Evolutionary conservation across 768 basidiomycete species (phyloP), one percentile per base, ranked within the genome.

Genomic region (Agaricus sinodeliciosus): DNA sequence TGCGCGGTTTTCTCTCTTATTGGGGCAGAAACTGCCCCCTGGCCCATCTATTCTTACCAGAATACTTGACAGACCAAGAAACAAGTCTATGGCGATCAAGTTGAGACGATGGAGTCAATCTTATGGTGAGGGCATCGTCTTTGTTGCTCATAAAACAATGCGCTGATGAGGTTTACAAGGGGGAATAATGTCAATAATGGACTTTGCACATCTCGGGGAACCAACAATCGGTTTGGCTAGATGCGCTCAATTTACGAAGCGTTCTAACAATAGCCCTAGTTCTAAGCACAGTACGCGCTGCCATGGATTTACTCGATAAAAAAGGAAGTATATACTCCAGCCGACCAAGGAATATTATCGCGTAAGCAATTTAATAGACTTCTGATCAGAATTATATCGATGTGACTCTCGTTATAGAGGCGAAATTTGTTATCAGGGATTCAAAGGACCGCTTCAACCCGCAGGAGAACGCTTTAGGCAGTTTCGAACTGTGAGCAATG

Each of bases 291-390:
- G 50, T 59, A 4, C 58, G 66, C 43, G 62, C 60, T 13, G 67
- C 67, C 0, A 60, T 58, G 0, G 67, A 70, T 39, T 57, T 70
- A 7, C 49, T 70, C 3, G 67, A 69, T 12, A 69, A 65, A 56
- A 56, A 60, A 41, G 63, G 65, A 7, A 56, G 60, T 9, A 63
- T 67, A 15, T 70, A 67, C 51, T 70, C 69, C 0, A 65, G 67
- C 31, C 60, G 69, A 12, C 69, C 69, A 0, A 58, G 66, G 8
- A 64, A 57, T 37, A 65, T 68, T 16, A 54, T 68, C 37, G 67
- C 64, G 11, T 59, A 61, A 11, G 67, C 9, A 5, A 27, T 27
- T 9, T 27, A 65, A 49, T 63, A 66, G 4, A 49, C 66, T 15
- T 26, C 3, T 7, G 6, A 34, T 7, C 18, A 9, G 9, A 3